These are phyloP conservation scores for Suhomyces yuchorum DNA, from an alignment of 1,139 yeast genomes.

Conservation along the genomic window DNA sequence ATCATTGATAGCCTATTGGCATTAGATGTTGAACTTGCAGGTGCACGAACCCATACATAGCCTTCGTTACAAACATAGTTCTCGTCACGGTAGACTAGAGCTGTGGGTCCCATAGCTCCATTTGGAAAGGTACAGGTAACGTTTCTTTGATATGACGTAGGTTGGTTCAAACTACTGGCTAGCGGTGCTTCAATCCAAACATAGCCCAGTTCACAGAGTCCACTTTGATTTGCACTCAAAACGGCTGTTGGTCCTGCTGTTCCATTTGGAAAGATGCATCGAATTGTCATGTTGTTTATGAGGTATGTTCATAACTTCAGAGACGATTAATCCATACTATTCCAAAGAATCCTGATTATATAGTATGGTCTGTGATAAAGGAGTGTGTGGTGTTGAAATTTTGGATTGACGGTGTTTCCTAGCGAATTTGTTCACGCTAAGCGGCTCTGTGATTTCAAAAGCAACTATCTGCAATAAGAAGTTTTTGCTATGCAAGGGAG, in stretches of 20 bases:
- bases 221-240: background rate
- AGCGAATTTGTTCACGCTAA: too few species aligned
- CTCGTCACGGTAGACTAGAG: background rate
- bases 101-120: background rate
- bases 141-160: background rate
- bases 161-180: background rate
- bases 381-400: too few species aligned
- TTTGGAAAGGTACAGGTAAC: background rate
- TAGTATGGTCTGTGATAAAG: too few species aligned
- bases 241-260: background rate
- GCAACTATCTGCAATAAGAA: too few species aligned
- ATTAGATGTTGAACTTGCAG: background rate
- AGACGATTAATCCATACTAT: background rate
- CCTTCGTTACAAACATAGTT: background rate
- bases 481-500: too few species aligned
- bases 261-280: background rate
- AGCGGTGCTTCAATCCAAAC: background rate
- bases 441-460: too few species aligned
- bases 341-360: too few species aligned
- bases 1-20: background rate
- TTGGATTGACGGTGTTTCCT: too few species aligned
- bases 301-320: background rate
- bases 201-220: background rate
- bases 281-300: background rate
- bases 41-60: background rate